Base-by-base conservation (phyloP, 768 basidiomycete genomes). In the Trametes villosa region DNA sequence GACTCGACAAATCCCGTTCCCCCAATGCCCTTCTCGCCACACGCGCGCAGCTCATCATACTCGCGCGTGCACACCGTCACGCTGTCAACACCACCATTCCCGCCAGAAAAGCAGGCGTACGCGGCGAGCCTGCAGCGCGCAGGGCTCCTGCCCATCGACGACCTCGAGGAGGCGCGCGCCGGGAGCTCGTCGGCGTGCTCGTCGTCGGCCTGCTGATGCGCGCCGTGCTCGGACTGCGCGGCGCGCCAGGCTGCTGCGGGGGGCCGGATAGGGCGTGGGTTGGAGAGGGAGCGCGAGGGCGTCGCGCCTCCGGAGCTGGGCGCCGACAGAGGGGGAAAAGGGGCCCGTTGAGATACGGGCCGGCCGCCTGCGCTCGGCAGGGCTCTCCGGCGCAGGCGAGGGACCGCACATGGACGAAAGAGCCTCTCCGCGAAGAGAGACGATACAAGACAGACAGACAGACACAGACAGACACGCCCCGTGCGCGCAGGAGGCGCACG, bases 101-200 rank as follows among this genome's bases (percentile, higher is more conserved):
- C 80, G 4, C 75, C 79, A 15, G 86, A 86, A 65, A 87, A 86
- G 68, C 68, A 70, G 38, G 74, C 75, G 15, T 70, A 75, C 60
- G 71, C 70, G 20, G 72, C 71, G 2, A 79, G 78, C 47, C 60
- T 76, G 33, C 75, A 76, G 31, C 70, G 74, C 60, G 67, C 65
- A 48, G 76, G 64, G 31, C 56, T 65, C 29, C 33, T 65, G 72
- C 33, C 59, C 64, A 6, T 26, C 17, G 40, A 61, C 48, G 56
- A 12, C 31, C 2, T 42, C 11, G 33, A 13, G n/a, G 53, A 59
- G 33, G 53, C 41, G 30, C 62, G 62, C 40, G 49, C 52, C 27
- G 58, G 58, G 30, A 60, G 63, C 54, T 48, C 58, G 34, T 56
- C 53, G 24, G 58, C 60, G 24, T 24, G 40, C 29, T 45, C 56